phyloP scores from a whole-genome alignment of 2,329 filamentous ascomycete genomes.

The Epichloe festucae region DNA sequence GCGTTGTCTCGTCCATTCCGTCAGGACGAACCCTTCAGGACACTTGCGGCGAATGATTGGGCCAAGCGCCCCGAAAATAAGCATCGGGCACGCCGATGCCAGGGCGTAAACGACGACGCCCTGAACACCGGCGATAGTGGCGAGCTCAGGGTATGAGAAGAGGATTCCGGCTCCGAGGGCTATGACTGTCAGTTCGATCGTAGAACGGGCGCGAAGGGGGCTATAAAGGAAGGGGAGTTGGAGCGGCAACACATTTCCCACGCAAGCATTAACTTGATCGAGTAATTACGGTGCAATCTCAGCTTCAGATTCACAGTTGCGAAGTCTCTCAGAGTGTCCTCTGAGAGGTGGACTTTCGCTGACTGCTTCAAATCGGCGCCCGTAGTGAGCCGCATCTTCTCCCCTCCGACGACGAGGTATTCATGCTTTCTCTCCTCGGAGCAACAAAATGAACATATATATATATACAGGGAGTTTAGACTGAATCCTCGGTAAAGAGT shows the following conservation, averaged over 20 bases:
- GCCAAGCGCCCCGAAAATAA: conserved; percentile 62
- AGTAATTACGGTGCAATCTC: conserved; percentile 94
- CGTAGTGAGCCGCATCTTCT: conserved; percentile 65
- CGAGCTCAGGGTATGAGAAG: conserved; percentile 70
- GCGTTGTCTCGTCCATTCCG: conserved; percentile 70
- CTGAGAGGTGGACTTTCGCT: conserved; percentile 36
- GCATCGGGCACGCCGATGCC: conserved; percentile 56
- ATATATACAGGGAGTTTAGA: too few species aligned
- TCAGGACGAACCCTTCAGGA: conserved; percentile 72
- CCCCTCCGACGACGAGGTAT: conserved; percentile 8
- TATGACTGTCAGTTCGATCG: conserved; percentile 34
- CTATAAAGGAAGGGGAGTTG: conserved; percentile 22
- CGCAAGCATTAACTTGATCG: conserved; percentile 99
- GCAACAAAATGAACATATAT: neutral
- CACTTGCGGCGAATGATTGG: conserved; percentile 69
- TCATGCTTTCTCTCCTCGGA: neutral
- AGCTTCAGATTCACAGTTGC: conserved; percentile 49
- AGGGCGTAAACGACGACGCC: conserved; percentile 66
- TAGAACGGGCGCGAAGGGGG: conserved; percentile 12
- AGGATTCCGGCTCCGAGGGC: conserved; percentile 74
- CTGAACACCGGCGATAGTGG: conserved; percentile 66
- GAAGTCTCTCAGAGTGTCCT: neutral
- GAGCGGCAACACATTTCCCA: conserved; percentile 95
- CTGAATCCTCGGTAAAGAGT: too few species aligned
- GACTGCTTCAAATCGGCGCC: conserved; percentile 53